Evolutionary conservation across 192 early-diverging fungal species (phyloP).

Genomic region (Coemansia sp.): DNA sequence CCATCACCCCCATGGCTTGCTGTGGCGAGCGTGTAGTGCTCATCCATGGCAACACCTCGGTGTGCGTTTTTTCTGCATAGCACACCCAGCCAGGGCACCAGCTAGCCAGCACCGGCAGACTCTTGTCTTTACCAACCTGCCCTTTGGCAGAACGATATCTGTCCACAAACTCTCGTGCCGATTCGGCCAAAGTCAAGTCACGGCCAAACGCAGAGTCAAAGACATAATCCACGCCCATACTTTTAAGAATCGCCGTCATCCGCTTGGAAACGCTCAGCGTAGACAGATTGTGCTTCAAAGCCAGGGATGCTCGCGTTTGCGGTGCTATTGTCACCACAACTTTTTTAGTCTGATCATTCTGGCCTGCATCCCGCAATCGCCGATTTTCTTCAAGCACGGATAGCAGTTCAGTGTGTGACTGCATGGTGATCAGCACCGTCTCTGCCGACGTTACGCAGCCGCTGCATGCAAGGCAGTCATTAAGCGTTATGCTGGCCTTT

Average conservation of each 20-base stretch:
- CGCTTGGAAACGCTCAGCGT: constrained; percentile 67
- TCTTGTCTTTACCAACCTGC: constrained; percentile 14
- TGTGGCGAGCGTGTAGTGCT: constrained; percentile 93
- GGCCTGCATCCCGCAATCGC: constrained; percentile 16
- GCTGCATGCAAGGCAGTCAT: constrained; percentile 98
- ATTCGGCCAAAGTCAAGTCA: constrained; percentile 82
- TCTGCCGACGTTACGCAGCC: constrained; percentile 99
- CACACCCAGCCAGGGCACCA: constrained; percentile 92
- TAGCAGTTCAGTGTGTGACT: constrained; percentile 85
- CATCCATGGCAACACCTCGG: constrained; percentile 82
- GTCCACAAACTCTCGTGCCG: constrained; percentile 84
- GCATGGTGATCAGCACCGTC: constrained; percentile 86
- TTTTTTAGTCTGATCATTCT: constrained; percentile 18
- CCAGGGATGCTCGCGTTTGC: constrained; percentile 87
- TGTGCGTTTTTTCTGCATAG: constrained; percentile 98
- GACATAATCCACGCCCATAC: constrained; percentile 78
- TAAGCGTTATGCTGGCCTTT: constrained; percentile 81
- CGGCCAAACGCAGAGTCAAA: constrained; percentile 88
- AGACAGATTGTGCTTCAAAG: constrained; percentile 75
- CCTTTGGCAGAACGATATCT: constrained; percentile 57
- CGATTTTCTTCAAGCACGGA: constrained; percentile 45
- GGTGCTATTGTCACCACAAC: constrained; percentile 88
- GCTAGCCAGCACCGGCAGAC: constrained; percentile 64
- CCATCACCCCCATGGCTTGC: constrained; percentile 92
- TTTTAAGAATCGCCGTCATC: constrained; percentile 72